phyloP scores from a whole-genome alignment of 169 alveolate genomes.

The Plasmodium vivax region DNA sequence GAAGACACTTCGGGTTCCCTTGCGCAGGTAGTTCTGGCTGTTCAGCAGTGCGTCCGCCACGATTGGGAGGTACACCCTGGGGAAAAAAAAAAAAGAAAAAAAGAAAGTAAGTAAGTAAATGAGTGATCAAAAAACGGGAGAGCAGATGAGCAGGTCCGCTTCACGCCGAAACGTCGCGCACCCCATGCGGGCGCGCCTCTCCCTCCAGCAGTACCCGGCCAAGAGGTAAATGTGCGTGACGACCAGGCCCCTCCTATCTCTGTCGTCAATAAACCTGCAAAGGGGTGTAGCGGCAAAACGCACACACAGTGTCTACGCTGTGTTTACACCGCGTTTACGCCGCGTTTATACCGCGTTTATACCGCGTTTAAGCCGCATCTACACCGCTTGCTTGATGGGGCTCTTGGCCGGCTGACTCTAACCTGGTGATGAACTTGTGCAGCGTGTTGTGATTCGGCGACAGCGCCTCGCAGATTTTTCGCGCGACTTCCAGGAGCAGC shows the following conservation, averaged over 20 bases:
- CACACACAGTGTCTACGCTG: not conserved
- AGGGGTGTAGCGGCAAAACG: not conserved
- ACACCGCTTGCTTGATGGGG: not conserved
- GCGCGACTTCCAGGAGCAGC: constrained; percentile 6
- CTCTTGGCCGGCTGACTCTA: not conserved
- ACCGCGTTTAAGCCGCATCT: not conserved
- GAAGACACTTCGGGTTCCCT: constrained; percentile 1
- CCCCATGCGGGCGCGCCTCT: not conserved
- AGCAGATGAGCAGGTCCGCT: not conserved
- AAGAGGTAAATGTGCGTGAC: constrained; percentile 59
- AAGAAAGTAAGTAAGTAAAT: not conserved
- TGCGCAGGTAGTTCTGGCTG: constrained; percentile 6
- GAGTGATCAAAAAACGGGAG: not conserved
- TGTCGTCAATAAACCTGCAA: constrained; percentile 39
- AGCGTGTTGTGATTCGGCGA: not conserved
- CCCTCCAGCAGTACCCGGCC: constrained; percentile 35
- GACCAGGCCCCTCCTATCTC: constrained; percentile 26
- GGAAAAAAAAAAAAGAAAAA: not conserved
- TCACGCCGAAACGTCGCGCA: not conserved
- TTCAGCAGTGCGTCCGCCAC: not conserved
- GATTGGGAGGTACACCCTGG: constrained; percentile 47
- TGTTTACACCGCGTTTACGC: not conserved
- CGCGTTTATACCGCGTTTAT: not conserved
- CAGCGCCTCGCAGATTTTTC: constrained; percentile 2
- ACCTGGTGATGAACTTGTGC: constrained; percentile 21